Evolutionary conservation across 306 rosid genomes (phyloP).

Genomic region (Prinsepia uniflora): DNA sequence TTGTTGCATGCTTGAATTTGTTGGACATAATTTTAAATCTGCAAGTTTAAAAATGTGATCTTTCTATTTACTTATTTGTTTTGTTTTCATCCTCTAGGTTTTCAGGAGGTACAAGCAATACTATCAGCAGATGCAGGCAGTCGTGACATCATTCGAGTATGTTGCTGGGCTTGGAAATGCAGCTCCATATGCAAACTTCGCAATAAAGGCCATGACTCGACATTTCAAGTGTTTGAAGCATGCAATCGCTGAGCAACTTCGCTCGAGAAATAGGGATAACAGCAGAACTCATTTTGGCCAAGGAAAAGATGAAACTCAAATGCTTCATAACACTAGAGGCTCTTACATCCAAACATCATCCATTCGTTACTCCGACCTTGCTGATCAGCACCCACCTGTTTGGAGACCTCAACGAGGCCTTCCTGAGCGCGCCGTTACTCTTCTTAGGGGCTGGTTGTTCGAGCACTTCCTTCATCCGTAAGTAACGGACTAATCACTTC

Average conservation of each 20-base stretch:
- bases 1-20: background rate
- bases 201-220: conserved; percentile 70
- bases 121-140: conserved; percentile 73
- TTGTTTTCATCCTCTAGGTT: conserved; percentile 41
- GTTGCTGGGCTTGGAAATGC: conserved; percentile 77
- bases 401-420: conserved; percentile 96
- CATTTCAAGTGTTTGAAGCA: conserved; percentile 75
- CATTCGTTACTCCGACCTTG: conserved; percentile 41
- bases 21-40: background rate
- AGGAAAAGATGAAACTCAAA: conserved; percentile 41
- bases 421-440: conserved; percentile 76
- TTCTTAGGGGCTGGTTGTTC: conserved; percentile 82
- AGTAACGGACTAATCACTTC: conserved; percentile 18
- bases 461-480: conserved; percentile 95
- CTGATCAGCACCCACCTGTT: conserved; percentile 60
- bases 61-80: background rate
- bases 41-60: background rate
- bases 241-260: conserved; percentile 73
- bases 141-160: conserved; percentile 70
- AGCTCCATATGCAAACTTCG: conserved; percentile 76
- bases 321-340: conserved; percentile 33
- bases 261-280: conserved; percentile 32
- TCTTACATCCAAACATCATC: conserved; percentile 44
- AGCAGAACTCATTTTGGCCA: conserved; percentile 30
- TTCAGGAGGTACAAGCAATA: conserved; percentile 79